Conservation (phyloP, 129 eudicot genomes). For the Flaveria trinervia region DNA sequence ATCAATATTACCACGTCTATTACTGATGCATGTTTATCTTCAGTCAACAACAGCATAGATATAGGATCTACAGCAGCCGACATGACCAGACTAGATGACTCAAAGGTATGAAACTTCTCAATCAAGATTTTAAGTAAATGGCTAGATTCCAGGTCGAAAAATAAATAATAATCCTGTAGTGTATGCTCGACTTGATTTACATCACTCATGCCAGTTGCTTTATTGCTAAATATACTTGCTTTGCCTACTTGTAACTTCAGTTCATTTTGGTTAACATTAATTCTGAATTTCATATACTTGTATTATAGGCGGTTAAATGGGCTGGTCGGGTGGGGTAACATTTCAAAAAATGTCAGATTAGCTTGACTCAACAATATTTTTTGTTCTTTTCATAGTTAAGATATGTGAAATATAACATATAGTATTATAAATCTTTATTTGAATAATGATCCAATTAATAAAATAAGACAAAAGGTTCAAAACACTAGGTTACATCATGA, state of each 20-base stretch:
- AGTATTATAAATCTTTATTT: not conserved
- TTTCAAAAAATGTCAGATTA: not conserved
- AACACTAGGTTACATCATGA: not conserved
- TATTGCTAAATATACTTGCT: no score
- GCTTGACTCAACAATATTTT: not conserved
- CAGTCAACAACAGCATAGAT: constrained; percentile 42
- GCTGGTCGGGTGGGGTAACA: not conserved
- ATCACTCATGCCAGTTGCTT: no score
- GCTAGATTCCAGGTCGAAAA: no score
- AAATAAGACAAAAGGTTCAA: not conserved
- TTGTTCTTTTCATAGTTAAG: not conserved
- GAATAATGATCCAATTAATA: not conserved
- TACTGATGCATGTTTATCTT: constrained; percentile 22
- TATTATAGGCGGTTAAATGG: not conserved
- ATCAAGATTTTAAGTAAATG: not conserved
- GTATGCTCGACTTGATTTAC: no score
- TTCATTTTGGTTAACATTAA: no score
- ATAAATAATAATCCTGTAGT: no score
- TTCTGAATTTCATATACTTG: not conserved
- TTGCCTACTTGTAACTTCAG: no score
- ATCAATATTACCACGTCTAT: not conserved
- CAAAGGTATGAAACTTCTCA: constrained; percentile 57
- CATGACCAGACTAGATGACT: constrained; percentile 47
- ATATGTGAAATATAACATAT: not conserved
- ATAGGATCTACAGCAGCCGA: constrained; percentile 36